Base-by-base conservation (phyloP, 331 rosid species). In the Pyracantha coccinea region DNA sequence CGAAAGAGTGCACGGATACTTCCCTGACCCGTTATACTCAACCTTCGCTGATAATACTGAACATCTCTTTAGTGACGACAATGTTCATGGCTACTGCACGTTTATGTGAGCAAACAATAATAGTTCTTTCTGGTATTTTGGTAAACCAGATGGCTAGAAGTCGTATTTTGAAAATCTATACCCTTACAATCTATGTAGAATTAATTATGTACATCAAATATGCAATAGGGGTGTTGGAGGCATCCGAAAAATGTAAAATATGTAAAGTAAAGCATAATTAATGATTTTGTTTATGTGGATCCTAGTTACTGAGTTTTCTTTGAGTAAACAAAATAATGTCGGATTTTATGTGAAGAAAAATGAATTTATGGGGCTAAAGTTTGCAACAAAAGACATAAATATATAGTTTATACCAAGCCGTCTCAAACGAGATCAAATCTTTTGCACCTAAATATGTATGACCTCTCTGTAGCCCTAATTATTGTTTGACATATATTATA, bases 1-100 rank as follows among this genome's bases (percentile, higher is more conserved):
- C 19, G 95, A 89, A 38, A 68, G 80, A 5, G 88, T 86, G 7
- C 81, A 72, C 69, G 90, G 91, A 11, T 91, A 86, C 76, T 91
- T 89, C 72, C 92, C 90, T 1, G 83, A 91, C 20, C 92, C 73
- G 13, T 83, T 83, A 1, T 88, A 91, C 65, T 77, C 81, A 7
- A 91, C 89, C 0, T 81, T 87, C 1, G 73, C 77, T 4, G 92
- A 91, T 80, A 83, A 86, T 32, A 87, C 89, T 17, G 88, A 87
- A 2, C 89, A 86, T 80, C 92, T 87, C 27, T 87, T 91, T 21
- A 87, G 91, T 41, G 97, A 92, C 67, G 94, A 92, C 41, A 90
- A 92, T 20, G 96, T 80, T 19, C 66, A 71, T 32, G 75, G 33
- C 7, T 71, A 71, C 20, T 71, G 75, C 66, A 20, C 53, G 11